A percentile compares a stretch with the other conserved stretches of the same genome.
Evolutionary conservation across 2,329 filamentous ascomycete genomes (phyloP).

Genomic region (Phaeosphaeriaceae sp.): DNA sequence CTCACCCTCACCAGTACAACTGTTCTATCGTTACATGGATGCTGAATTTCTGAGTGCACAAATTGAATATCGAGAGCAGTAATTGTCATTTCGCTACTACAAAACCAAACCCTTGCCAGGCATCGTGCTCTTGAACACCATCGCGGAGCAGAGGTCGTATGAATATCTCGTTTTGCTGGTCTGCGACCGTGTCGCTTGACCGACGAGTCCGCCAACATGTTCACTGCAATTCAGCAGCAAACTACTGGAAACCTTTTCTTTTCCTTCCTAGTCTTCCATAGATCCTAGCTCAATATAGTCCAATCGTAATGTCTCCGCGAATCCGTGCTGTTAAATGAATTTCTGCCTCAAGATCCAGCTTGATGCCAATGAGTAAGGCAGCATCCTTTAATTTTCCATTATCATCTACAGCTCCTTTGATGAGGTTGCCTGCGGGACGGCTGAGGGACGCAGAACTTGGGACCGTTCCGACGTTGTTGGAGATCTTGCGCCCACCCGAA

Average conservation of each 20-base stretch:
- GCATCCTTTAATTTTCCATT: conserved; percentile 64
- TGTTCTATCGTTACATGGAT: no score
- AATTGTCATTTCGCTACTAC: conserved; percentile 2
- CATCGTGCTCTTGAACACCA: neutral
- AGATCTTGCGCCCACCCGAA: conserved; percentile 46
- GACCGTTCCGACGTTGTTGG: conserved; percentile 35
- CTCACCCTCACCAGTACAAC: neutral
- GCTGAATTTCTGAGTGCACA: no score
- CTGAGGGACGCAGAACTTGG: conserved; percentile 50
- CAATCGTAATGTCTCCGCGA: conserved; percentile 66
- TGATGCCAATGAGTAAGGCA: conserved; percentile 66
- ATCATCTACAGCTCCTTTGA: conserved; percentile 64
- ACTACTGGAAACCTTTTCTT: neutral
- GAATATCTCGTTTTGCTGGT: no score
- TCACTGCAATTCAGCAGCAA: neutral
- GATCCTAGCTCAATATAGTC: conserved; percentile 56
- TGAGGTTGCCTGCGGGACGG: conserved; percentile 52
- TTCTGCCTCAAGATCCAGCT: conserved; percentile 68
- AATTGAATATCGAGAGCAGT: neutral
- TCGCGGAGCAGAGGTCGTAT: neutral
- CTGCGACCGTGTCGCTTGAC: neutral
- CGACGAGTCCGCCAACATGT: neutral
- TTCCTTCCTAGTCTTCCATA: neutral
- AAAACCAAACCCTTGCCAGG: neutral
- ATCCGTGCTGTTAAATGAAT: conserved; percentile 67